phyloP scores from a whole-genome alignment of 2,329 filamentous ascomycete species.

The Aschersonia sp. region DNA sequence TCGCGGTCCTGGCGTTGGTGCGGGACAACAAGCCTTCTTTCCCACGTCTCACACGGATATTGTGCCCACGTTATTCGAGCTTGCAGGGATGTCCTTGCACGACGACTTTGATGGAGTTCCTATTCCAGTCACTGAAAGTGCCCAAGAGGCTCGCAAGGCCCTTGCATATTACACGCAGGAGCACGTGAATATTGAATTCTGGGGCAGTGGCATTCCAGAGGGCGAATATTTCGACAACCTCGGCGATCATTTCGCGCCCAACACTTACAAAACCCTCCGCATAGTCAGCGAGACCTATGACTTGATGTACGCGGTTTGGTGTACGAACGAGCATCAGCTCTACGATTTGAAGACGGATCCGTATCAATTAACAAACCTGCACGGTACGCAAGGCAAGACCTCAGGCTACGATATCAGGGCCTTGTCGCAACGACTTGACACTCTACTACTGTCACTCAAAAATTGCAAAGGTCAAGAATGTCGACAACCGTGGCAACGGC shows the following conservation, averaged over 20 bases:
- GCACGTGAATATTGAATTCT: slow-evolving; percentile 44
- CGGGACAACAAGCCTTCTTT: slow-evolving; percentile 21
- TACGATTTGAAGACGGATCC: slow-evolving; percentile 47
- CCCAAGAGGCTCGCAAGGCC: slow-evolving; percentile 1
- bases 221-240: slow-evolving; percentile 13
- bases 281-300: slow-evolving; percentile 39
- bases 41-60: slow-evolving; percentile 50
- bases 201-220: slow-evolving; percentile 29
- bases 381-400: slow-evolving; percentile 6
- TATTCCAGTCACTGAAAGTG: slow-evolving; percentile 25
- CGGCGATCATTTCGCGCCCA: slow-evolving; percentile 17
- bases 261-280: slow-evolving; percentile 49
- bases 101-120: slow-evolving; percentile 42
- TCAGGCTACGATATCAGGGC: slow-evolving; percentile 19
- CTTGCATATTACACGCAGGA: slow-evolving; percentile 22
- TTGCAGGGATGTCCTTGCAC: slow-evolving; percentile 24
- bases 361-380: slow-evolving; percentile 33
- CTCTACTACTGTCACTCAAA: slow-evolving; percentile 45
- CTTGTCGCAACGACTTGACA: slow-evolving; percentile 37
- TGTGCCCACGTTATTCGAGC: slow-evolving; percentile 41
- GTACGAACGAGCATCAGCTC: slow-evolving; percentile 50
- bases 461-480: slow-evolving; percentile 41
- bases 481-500: slow-evolving; percentile 37
- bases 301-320: slow-evolving; percentile 48
- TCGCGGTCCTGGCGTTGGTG: slow-evolving; percentile 36